These are phyloP conservation scores for Pseudevernia furfuracea DNA, from an alignment of 495 filamentous ascomycete species.

Conservation along the genomic window DNA sequence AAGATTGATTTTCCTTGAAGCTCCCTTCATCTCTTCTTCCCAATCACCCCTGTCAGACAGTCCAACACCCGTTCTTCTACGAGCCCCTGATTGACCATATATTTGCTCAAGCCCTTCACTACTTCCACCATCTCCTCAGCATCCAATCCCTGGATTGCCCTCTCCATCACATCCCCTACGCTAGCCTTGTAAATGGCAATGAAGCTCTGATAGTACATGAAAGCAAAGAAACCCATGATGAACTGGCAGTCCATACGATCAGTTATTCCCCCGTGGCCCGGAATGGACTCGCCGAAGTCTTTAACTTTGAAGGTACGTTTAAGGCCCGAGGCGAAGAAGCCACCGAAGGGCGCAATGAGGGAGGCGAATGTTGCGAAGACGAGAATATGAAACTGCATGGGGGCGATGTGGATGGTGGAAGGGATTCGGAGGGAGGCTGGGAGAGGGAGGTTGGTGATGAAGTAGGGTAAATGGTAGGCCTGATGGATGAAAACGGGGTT, in stretches of 20 bases:
- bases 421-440: constrained; percentile 35
- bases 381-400: constrained; percentile 93
- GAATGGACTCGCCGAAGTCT: constrained; percentile 97
- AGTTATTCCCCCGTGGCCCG: constrained; percentile 96
- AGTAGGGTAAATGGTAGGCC: constrained; percentile 70
- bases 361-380: constrained; percentile 90
- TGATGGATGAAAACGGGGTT: constrained; percentile 86
- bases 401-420: constrained; percentile 57
- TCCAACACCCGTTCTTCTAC: constrained; percentile 50
- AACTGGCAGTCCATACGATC: constrained; percentile 99
- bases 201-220: constrained; percentile 97
- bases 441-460: constrained; percentile 42
- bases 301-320: constrained; percentile 99
- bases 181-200: constrained; percentile 77
- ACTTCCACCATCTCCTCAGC: constrained; percentile 84
- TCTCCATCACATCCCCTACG: constrained; percentile 80
- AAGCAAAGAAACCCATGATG: constrained; percentile 99
- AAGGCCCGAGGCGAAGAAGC: constrained; percentile 95
- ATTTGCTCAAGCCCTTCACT: constrained; percentile 71
- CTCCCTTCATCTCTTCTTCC: constrained; percentile 18
- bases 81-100: constrained; percentile 77
- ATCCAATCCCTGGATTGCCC: constrained; percentile 73
- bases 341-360: constrained; percentile 94
- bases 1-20: too few relatives aligned
- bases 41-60: constrained; percentile 18